Evolutionary conservation across 2,329 filamentous ascomycete genomes (phyloP), one percentile per base, ranked within the genome.

Genomic region (Talaromyces pinophilus): DNA sequence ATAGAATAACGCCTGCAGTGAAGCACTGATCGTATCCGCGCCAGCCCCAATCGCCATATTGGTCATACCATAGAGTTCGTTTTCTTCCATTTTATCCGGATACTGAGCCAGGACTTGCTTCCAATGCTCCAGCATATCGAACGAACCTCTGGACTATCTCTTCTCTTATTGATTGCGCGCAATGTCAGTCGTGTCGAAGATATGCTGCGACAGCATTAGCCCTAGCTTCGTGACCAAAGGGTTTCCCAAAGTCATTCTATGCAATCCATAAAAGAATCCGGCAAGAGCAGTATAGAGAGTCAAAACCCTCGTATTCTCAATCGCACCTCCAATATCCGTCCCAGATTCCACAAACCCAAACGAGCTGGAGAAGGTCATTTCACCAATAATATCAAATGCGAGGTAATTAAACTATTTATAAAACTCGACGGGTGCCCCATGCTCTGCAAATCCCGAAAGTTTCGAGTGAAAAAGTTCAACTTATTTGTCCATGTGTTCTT

Each of bases 1-100:
- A 65, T 79, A 78, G 15, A 78, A 65, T 44, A 78, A 73, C 0
- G 72, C 70, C 57, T 77, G 74, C 8, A 76, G 66, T 1, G 72
- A 71, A 0, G 74, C 71, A 46, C 72, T 76, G 10, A 75, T 74
- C 3, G 76, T 78, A 62, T 79, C 79, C 0, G 72, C 70, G 1
- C 77, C 77, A 1, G 76, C 77, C 2, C 75, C 75, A 1, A 79
- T 69, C 25, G 72, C 77, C 17, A 69, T 72, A 5, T 72, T 68
- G 1, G 73, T 75, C 15, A 70, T 71, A n/a, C 71, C 71, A 17
- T 73, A 66, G 30, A 79, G 69, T 15, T 77, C 76, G 3, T 71
- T 70, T 60, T 75, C 72, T 0, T 69, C 66, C 67, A 78, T 70
- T 1, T 70, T 72, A 11, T 65, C 64, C 7, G 62, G 67, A 30